Evolutionary conservation across 768 basidiomycete genomes (phyloP).

Genomic region (Podaxis mareebaensis): DNA sequence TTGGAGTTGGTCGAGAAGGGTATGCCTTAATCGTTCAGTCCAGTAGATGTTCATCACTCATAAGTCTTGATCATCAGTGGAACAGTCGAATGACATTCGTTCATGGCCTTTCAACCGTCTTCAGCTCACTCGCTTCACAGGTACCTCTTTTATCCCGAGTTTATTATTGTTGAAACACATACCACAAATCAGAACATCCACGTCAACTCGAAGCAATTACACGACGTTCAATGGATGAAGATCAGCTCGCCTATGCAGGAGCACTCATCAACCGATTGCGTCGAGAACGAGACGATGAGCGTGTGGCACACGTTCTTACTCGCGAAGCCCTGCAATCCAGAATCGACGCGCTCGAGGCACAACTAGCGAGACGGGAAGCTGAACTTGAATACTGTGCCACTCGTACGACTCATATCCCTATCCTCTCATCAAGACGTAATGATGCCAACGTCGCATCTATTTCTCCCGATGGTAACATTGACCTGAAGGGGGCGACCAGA

Average conservation of each 20-base stretch:
- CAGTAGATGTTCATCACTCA: background rate
- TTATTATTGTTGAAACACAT: conserved; percentile 10
- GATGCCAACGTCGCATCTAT: conserved; percentile 1
- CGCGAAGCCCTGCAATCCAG: conserved; percentile 39
- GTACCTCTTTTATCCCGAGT: background rate
- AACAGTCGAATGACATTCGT: conserved; percentile 10
- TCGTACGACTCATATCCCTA: conserved; percentile 10
- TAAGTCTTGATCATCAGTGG: conserved; percentile 7
- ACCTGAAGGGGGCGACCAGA: background rate
- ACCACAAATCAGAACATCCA: background rate
- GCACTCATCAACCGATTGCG: conserved; percentile 44
- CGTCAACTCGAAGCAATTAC: background rate
- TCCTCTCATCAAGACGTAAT: conserved; percentile 10
- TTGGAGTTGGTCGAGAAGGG: conserved; percentile 59
- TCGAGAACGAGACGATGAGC: conserved; percentile 45
- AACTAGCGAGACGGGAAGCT: conserved; percentile 56
- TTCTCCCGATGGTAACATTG: background rate
- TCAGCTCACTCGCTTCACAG: conserved; percentile 12
- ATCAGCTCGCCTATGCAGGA: conserved; percentile 42
- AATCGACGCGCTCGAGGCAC: conserved; percentile 48
- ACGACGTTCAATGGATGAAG: conserved; percentile 15
- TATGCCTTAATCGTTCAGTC: conserved; percentile 27
- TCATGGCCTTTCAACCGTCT: conserved; percentile 16
- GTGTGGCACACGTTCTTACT: conserved; percentile 40
- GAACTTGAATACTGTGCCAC: conserved; percentile 44